Base-by-base conservation (phyloP, 805 yeast genomes). In the Cyberlindnera maritima region DNA sequence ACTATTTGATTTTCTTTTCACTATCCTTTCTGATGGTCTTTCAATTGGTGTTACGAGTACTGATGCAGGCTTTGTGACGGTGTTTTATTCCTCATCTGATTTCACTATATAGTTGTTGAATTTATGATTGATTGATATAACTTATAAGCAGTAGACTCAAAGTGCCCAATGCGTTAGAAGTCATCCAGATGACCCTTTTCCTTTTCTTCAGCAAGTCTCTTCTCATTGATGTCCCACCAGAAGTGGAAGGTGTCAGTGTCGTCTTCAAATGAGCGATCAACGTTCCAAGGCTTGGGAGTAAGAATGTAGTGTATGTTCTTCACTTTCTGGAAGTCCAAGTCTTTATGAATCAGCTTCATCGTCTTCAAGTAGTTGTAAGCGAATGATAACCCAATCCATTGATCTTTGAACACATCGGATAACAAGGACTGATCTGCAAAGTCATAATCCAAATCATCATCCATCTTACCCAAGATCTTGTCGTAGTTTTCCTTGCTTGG, bases 271-370 rank as follows among this genome's bases (percentile, higher is more conserved):
- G 58, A 56, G 17, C 56, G 52, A 17, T 60, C 59, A 18, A 69
- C 70, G 36, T 79, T 74, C 85, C 85, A 80, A 3, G 85, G 85
- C 63, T 80, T 80, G 12, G 85, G 84, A 6, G 74, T 71, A 35
- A 80, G 51, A 28, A 80, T 80, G 57, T 75, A 80, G 60, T 80
- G 85, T 36, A 80, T 68, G 50, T 76, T 79, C 58, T 79, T 80
- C 43, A 80, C 80, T 9, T 63, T 57, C 32, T 67, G 68, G 39
- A 71, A 64, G 77, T 83, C 77, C 25, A 80, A 51, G 17, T 73
- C 71, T 2, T 61, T 18, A 59, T 80, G 85, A 47, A 72, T 59
- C 19, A 49, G 36, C 33, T 63, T 66, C 49, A 80, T 65, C 0
- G 85, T 79, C 60, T 80, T 80, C 41, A 80, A 68, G 23, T 80